Evolutionary conservation across 2,329 filamentous ascomycete species (phyloP).

Genomic region (Aspergillus ochraceoroseus): DNA sequence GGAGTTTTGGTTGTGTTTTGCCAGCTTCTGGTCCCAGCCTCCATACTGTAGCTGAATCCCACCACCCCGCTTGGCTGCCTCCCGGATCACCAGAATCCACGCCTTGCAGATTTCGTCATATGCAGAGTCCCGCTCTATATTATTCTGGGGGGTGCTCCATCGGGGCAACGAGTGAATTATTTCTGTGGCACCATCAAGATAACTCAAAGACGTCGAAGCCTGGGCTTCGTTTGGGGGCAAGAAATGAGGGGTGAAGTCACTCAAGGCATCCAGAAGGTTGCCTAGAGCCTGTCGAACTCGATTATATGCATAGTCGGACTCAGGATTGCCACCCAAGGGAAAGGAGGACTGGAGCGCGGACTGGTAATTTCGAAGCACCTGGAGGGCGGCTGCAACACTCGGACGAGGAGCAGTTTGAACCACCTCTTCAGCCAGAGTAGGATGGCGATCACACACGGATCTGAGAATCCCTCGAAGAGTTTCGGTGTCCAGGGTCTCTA

Average conservation of each 20-base stretch:
- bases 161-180: conserved; percentile 84
- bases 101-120: conserved; percentile 95
- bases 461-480: conserved; percentile 83
- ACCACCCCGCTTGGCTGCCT: conserved; percentile 83
- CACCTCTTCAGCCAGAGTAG: conserved; percentile 79
- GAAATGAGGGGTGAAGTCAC: conserved; percentile 93
- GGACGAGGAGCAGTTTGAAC: conserved; percentile 80
- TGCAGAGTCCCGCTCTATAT: conserved; percentile 87
- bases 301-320: conserved; percentile 91
- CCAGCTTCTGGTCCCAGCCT: conserved; percentile 84
- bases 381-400: conserved; percentile 71
- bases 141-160: conserved; percentile 84
- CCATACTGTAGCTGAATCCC: conserved; percentile 85
- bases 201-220: conserved; percentile 74
- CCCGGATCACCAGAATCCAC: conserved; percentile 85
- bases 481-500: conserved; percentile 84
- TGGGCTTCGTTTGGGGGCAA: conserved; percentile 86
- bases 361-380: conserved; percentile 78
- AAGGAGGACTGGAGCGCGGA: conserved; percentile 70
- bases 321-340: conserved; percentile 76
- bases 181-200: conserved; percentile 82
- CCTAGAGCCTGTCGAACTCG: conserved; percentile 76
- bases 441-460: conserved; percentile 83
- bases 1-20: conserved; percentile 82
- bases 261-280: conserved; percentile 79